Conservation (phyloP, 768 basidiomycete genomes). For the Suillus subluteus region DNA sequence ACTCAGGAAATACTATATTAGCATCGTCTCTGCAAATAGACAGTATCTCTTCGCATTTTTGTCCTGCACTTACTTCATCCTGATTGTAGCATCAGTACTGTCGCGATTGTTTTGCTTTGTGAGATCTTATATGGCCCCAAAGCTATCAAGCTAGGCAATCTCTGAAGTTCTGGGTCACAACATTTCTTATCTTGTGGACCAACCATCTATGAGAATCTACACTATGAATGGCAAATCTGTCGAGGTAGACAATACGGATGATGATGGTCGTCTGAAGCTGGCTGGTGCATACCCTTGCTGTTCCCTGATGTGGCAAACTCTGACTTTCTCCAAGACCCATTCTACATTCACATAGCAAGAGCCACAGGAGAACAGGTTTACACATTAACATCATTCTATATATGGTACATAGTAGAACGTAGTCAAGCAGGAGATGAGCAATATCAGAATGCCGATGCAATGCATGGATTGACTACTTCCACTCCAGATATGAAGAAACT, state of each 20-base stretch:
- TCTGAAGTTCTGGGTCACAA: too few species aligned
- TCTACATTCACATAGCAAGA: slow-evolving; percentile 54
- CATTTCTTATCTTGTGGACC: too few species aligned
- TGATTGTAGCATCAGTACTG: too few species aligned
- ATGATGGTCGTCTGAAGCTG: slow-evolving; percentile 53
- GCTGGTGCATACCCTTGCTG: slow-evolving; percentile 15
- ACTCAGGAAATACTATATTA: too few species aligned
- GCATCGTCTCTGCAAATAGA: too few species aligned
- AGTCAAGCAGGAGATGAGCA: background rate
- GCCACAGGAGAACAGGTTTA: background rate
- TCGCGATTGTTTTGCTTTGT: too few species aligned
- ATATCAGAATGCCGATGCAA: background rate
- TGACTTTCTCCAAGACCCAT: slow-evolving; percentile 55
- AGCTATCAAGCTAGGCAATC: background rate
- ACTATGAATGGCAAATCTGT: background rate
- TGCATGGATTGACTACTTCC: background rate
- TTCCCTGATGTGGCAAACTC: background rate
- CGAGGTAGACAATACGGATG: slow-evolving; percentile 64
- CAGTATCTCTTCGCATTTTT: too few species aligned
- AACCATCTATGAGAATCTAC: background rate
- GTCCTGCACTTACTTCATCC: too few species aligned
- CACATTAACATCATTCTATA: background rate
- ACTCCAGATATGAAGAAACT: background rate
- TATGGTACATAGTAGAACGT: too few species aligned
- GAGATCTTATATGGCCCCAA: too few species aligned